phyloP scores from a whole-genome alignment of 768 basidiomycete genomes.

The Pulveroboletus ravenelii region DNA sequence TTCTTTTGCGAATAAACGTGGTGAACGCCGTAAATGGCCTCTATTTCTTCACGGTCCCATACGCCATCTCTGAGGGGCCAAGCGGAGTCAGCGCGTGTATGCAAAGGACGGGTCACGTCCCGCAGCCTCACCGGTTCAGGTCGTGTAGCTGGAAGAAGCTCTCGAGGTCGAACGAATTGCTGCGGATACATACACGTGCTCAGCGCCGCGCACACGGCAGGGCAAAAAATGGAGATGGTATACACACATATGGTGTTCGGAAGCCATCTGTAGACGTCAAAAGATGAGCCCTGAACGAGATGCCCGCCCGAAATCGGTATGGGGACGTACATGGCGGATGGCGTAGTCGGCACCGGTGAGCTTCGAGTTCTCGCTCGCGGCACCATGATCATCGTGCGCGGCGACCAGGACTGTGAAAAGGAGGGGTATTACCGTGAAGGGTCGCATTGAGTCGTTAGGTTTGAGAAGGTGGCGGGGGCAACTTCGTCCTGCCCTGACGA shows the following conservation, averaged over 20 bases:
- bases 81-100: background rate
- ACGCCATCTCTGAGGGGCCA: slow-evolving; percentile 58
- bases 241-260: slow-evolving; percentile 80
- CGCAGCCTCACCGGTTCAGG: slow-evolving; percentile 62
- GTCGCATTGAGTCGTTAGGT: slow-evolving; percentile 39
- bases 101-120: background rate
- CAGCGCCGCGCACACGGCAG: background rate
- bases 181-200: slow-evolving; percentile 26
- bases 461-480: slow-evolving; percentile 7
- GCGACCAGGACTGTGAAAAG: slow-evolving; percentile 30
- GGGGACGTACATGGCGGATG: slow-evolving; percentile 75
- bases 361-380: slow-evolving; percentile 56
- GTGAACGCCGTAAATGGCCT: slow-evolving; percentile 95
- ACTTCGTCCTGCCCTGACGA: background rate
- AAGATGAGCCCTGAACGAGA: slow-evolving; percentile 1
- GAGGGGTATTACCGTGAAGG: slow-evolving; percentile 40
- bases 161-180: slow-evolving; percentile 75
- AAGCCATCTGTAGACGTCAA: slow-evolving; percentile 62
- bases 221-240: background rate
- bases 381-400: slow-evolving; percentile 63
- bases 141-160: slow-evolving; percentile 98
- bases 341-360: slow-evolving; percentile 58
- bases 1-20: slow-evolving; percentile 84
- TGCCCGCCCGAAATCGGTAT: slow-evolving; percentile 5
- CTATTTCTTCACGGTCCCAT: slow-evolving; percentile 85